phyloP scores from a whole-genome alignment of 2,329 filamentous ascomycete species.

The Endoconidiophora laricicola region DNA sequence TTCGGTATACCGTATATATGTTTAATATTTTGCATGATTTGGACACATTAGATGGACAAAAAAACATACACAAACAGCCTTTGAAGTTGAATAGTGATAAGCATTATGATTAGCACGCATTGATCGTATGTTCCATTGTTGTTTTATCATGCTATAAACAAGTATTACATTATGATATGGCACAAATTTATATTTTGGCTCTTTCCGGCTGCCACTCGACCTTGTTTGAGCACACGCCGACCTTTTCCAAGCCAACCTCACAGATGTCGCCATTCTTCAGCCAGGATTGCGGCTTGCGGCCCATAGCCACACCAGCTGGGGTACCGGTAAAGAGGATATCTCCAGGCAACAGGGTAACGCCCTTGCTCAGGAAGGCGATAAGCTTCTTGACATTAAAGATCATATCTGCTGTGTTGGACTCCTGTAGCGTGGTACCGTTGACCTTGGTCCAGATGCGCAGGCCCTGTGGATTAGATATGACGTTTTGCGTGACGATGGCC shows the following conservation, averaged over 20 bases:
- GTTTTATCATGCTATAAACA: not conserved
- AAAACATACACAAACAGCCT: not conserved
- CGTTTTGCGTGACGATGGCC: constrained; percentile 42
- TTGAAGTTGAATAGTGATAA: not conserved
- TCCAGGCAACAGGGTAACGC: constrained; percentile 45
- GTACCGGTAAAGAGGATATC: constrained; percentile 53
- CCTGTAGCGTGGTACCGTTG: constrained; percentile 41
- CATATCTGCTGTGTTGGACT: constrained; percentile 37
- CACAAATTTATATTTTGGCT: constrained; percentile 15
- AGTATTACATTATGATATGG: not conserved
- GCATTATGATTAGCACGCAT: not conserved
- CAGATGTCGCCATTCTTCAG: constrained; percentile 54
- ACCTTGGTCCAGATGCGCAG: constrained; percentile 40
- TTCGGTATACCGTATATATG: not conserved
- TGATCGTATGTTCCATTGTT: not conserved
- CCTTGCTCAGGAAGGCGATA: constrained; percentile 42
- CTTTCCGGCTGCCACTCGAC: constrained; percentile 19
- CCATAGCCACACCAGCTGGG: constrained; percentile 56
- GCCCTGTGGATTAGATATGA: constrained; percentile 40
- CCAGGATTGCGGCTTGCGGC: constrained; percentile 48
- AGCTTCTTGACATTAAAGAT: constrained; percentile 45
- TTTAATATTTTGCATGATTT: not conserved
- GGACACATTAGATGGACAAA: not conserved
- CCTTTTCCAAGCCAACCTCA: constrained; percentile 48
- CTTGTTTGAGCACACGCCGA: constrained; percentile 42